These are phyloP conservation scores for Metschnikowia similis DNA, from an alignment of 805 yeast genomes.

Conservation along the genomic window DNA sequence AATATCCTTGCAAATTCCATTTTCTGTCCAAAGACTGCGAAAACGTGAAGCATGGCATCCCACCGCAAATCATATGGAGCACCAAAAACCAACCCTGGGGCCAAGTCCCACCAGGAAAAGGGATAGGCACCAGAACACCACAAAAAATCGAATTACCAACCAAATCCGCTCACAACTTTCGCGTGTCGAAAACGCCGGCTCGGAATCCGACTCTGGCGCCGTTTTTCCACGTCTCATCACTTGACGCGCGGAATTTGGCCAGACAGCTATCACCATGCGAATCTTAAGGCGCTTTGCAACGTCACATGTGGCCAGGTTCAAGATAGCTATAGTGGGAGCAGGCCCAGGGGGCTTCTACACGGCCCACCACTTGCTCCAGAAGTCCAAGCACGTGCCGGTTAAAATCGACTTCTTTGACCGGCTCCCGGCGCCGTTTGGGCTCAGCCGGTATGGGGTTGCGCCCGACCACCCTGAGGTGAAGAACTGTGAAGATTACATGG, in stretches of 20 bases:
- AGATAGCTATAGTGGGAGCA: conserved; percentile 80
- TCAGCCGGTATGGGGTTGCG: conserved; percentile 93
- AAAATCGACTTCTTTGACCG: conserved; percentile 75
- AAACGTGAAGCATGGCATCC: too few relatives aligned
- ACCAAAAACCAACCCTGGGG: too few relatives aligned
- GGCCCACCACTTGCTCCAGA: conserved; percentile 38
- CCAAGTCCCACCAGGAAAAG: too few relatives aligned
- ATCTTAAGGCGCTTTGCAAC: conserved; percentile 5
- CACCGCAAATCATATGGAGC: too few relatives aligned
- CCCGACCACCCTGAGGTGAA: conserved; percentile 99
- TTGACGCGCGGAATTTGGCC: background rate
- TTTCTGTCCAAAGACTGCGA: too few relatives aligned
- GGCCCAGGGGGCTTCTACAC: conserved; percentile 68
- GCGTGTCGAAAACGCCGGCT: too few relatives aligned
- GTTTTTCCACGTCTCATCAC: too few relatives aligned
- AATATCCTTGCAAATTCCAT: too few relatives aligned
- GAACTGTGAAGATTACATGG: conserved; percentile 71
- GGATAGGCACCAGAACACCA: too few relatives aligned
- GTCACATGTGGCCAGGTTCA: conserved; percentile 14
- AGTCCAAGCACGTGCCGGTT: conserved; percentile 25
- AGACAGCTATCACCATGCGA: background rate
- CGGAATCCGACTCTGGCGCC: too few relatives aligned
- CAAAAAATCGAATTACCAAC: too few relatives aligned
- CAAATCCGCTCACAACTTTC: too few relatives aligned
- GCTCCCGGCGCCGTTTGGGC: conserved; percentile 86